phyloP scores from a whole-genome alignment of 1,284 basidiomycete genomes.

The Cryptococcus hybrid region DNA sequence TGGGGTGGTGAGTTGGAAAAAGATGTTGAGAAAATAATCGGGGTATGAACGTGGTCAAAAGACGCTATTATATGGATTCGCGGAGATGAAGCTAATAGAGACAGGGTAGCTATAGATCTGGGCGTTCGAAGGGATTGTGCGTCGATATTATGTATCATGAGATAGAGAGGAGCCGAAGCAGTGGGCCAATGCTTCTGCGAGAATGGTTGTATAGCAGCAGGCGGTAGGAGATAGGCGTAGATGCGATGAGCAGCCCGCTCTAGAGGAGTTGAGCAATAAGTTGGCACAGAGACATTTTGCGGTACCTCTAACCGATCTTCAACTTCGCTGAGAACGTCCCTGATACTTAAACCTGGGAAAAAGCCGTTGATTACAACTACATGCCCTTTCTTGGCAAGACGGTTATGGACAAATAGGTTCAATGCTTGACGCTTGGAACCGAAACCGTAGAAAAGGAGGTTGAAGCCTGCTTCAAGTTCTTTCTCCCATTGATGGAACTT shows the following conservation, averaged over 20 bases:
- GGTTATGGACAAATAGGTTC: conserved; percentile 65
- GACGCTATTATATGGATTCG: conserved; percentile 77
- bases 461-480: conserved; percentile 78
- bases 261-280: conserved; percentile 32
- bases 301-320: conserved; percentile 49
- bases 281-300: conserved; percentile 48
- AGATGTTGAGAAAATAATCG: conserved; percentile 62
- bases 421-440: conserved; percentile 77
- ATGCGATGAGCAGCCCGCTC: conserved; percentile 67
- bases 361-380: conserved; percentile 79
- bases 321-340: conserved; percentile 68
- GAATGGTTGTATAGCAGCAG: conserved; percentile 25
- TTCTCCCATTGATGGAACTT: conserved; percentile 64
- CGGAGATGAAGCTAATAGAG: conserved; percentile 66
- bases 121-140: conserved; percentile 63
- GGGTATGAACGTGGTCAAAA: conserved; percentile 77
- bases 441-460: conserved; percentile 78
- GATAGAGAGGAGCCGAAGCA: conserved; percentile 58
- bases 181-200: conserved; percentile 49
- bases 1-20: conserved; percentile 35
- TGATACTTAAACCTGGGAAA: conserved; percentile 65
- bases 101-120: conserved; percentile 59
- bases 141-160: conserved; percentile 87
- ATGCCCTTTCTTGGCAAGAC: conserved; percentile 61
- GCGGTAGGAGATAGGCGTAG: conserved; percentile 58